A percentile compares a stretch with the other conserved stretches of the same genome.
phyloP scores from a whole-genome alignment of 257 asterid species.

The Jacaranda mimosifolia region DNA sequence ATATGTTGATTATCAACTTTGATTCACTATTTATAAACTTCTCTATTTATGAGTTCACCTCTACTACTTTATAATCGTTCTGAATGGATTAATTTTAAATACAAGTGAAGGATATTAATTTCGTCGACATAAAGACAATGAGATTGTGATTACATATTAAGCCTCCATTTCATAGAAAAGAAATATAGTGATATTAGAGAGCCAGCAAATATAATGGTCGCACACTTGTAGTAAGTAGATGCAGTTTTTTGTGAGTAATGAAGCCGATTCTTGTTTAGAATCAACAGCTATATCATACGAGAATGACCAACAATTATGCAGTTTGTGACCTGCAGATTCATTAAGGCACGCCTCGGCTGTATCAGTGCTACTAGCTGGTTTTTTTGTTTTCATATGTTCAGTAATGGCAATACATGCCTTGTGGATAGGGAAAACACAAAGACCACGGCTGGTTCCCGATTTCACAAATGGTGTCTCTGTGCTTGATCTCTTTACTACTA shows the following conservation, averaged over 20 bases:
- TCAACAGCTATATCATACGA: neutral
- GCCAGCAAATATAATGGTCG: too few species aligned
- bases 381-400: slow-evolving; percentile 82
- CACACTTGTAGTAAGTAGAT: too few species aligned
- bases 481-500: slow-evolving; percentile 79
- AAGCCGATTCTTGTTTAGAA: slow-evolving; percentile 22
- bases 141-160: too few species aligned
- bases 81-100: too few species aligned
- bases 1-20: neutral
- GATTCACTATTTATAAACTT: neutral
- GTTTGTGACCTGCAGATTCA: slow-evolving; percentile 70
- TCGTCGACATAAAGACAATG: too few species aligned
- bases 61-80: too few species aligned
- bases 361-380: slow-evolving; percentile 84
- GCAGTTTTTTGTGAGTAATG: neutral
- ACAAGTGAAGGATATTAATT: too few species aligned
- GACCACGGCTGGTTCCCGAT: slow-evolving; percentile 73
- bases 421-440: slow-evolving; percentile 73
- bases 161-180: too few species aligned
- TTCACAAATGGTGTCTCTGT: slow-evolving; percentile 63
- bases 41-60: slow-evolving; percentile 1
- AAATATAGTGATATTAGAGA: too few species aligned
- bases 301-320: slow-evolving; percentile 46
- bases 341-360: slow-evolving; percentile 90
- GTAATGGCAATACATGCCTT: slow-evolving; percentile 81